These are phyloP conservation scores for Cladophialophora exuberans DNA, from an alignment of 2,329 filamentous ascomycete species.

Conservation along the genomic window DNA sequence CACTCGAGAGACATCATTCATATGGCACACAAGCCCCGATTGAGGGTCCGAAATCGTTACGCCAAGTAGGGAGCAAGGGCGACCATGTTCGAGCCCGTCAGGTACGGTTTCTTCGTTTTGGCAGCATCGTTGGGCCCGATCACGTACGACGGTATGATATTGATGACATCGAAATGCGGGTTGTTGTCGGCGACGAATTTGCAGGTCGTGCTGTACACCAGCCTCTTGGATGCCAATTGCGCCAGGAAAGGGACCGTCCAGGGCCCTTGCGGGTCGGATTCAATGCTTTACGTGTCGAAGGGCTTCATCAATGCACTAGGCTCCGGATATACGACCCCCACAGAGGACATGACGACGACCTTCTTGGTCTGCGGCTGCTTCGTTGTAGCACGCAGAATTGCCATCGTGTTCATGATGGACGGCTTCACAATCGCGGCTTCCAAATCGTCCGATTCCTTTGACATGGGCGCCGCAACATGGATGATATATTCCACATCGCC, in stretches of 20 bases:
- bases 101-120: slow-evolving; percentile 10
- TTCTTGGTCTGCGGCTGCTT: slow-evolving; percentile 35
- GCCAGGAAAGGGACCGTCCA: not conserved
- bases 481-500: slow-evolving; percentile 44
- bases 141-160: slow-evolving; percentile 5
- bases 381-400: slow-evolving; percentile 29
- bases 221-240: not conserved
- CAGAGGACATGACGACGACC: slow-evolving; percentile 55
- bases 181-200: slow-evolving; percentile 1
- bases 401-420: slow-evolving; percentile 31
- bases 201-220: not conserved
- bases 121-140: slow-evolving; percentile 33
- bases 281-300: not conserved
- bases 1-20: slow-evolving; percentile 36
- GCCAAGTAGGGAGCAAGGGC: slow-evolving; percentile 19
- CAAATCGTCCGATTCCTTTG: not conserved
- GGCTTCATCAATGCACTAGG: not conserved
- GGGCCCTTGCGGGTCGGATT: not conserved
- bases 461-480: slow-evolving; percentile 33
- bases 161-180: slow-evolving; percentile 10
- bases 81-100: slow-evolving; percentile 30
- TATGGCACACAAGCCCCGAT: slow-evolving; percentile 22
- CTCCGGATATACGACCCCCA: slow-evolving; percentile 47
- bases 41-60: not conserved
- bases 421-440: slow-evolving; percentile 31